Conservation (phyloP, 2,329 filamentous ascomycete species). For the Colletotrichum lini region DNA sequence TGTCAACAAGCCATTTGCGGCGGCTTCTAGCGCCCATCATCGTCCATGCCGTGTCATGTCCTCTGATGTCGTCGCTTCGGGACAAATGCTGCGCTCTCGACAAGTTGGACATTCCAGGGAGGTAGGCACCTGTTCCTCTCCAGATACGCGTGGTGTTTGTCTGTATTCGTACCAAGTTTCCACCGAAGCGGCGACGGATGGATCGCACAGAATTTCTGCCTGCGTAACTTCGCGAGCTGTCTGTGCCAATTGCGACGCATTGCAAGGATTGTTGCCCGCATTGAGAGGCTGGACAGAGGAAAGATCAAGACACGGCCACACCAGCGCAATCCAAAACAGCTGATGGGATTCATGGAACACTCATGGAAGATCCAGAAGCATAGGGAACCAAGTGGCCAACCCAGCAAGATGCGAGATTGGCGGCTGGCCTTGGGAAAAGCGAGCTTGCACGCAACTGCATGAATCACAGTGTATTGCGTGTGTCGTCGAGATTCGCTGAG, state of each 20-base stretch:
- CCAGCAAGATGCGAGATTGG: conserved; percentile 7
- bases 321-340: conserved; percentile 5
- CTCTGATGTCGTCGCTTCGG: conserved; percentile 8
- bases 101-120: neutral
- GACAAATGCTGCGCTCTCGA: neutral
- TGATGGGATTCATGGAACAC: conserved; percentile 2
- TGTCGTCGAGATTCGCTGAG: conserved; percentile 1
- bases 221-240: conserved; percentile 3
- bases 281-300: conserved; percentile 17
- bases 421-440: neutral
- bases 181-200: conserved; percentile 2
- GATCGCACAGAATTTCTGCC: neutral
- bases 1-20: neutral
- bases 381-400: conserved; percentile 4
- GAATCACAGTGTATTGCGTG: conserved; percentile 22
- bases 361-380: conserved; percentile 4
- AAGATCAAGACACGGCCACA: conserved; percentile 8
- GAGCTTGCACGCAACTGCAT: conserved; percentile 18
- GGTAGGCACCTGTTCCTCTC: neutral
- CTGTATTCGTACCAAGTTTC: neutral
- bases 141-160: neutral
- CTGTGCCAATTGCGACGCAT: conserved; percentile 21
- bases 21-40: conserved; percentile 8
- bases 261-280: conserved; percentile 1
- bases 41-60: conserved; percentile 14